phyloP scores from a whole-genome alignment of 257 asterid genomes.

The Plantago elongata region DNA sequence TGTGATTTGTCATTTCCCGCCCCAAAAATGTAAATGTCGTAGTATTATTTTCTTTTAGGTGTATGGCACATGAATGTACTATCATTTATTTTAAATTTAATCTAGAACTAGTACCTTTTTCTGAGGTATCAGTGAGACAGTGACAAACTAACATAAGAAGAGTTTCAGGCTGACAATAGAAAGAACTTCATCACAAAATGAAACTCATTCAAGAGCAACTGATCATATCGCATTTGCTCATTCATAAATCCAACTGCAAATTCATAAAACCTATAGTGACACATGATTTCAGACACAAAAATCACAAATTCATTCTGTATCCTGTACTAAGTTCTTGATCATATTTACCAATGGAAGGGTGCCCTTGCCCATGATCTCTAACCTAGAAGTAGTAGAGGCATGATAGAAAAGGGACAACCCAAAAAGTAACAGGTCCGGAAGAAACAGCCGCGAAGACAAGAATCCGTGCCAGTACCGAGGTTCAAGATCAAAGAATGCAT shows the following conservation, averaged over 20 bases:
- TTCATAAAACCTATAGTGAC: conserved; percentile 3
- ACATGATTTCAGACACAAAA: conserved; percentile 6
- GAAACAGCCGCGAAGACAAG: conserved; percentile 84
- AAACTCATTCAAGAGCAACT: too few species aligned
- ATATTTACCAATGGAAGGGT: conserved; percentile 70
- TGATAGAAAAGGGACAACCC: conserved; percentile 73
- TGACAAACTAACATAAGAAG: too few species aligned
- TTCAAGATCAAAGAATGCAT: conserved; percentile 83
- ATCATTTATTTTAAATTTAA: too few species aligned
- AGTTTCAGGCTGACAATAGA: too few species aligned
- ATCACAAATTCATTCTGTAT: conserved; percentile 39
- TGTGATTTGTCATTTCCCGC: too few species aligned
- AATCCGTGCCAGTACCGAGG: conserved; percentile 98
- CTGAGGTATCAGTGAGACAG: too few species aligned
- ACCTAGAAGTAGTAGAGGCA: conserved; percentile 74
- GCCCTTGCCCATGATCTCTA: conserved; percentile 92
- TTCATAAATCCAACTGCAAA: neutral
- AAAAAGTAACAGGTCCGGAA: conserved; percentile 71
- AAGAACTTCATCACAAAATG: too few species aligned
- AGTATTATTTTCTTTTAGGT: too few species aligned
- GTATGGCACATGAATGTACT: too few species aligned
- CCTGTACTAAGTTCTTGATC: conserved; percentile 69
- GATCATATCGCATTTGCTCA: conserved; percentile 1
- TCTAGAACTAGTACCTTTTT: too few species aligned
- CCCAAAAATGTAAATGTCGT: too few species aligned